These are phyloP conservation scores for Populus hybrid DNA, from an alignment of 441 rosid species.

Conservation along the genomic window DNA sequence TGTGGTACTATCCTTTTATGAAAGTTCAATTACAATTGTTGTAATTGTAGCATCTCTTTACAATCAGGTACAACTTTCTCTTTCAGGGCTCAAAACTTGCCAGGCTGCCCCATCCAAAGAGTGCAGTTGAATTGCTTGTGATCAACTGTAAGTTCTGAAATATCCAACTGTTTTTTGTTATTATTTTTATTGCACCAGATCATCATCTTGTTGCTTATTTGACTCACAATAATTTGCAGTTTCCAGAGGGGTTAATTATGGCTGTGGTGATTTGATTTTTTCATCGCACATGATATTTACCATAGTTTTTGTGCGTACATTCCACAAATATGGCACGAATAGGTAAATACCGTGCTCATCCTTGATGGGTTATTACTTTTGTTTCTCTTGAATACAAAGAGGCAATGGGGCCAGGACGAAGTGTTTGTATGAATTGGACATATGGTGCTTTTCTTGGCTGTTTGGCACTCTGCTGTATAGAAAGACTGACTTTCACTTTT, in stretches of 20 bases:
- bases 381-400: neutral
- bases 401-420: neutral
- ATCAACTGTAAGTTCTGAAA: conserved; percentile 61
- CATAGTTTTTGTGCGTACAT: conserved; percentile 82
- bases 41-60: conserved; percentile 15
- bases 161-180: neutral
- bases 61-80: conserved; percentile 29
- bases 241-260: conserved; percentile 83
- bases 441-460: neutral
- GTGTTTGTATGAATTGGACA: neutral
- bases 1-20: too few relatives aligned
- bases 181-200: neutral
- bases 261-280: conserved; percentile 97
- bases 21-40: neutral
- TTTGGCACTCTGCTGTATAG: neutral
- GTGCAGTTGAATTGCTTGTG: conserved; percentile 54
- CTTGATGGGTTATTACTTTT: neutral
- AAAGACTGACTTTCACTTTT: neutral
- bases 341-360: conserved; percentile 45
- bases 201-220: conserved; percentile 16
- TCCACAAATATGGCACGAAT: conserved; percentile 76
- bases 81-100: conserved; percentile 86
- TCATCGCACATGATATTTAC: conserved; percentile 98
- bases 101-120: conserved; percentile 72
- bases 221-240: conserved; percentile 50